These are phyloP conservation scores for Gastrodia elata DNA, from an alignment of 106 monocot genomes.

Conservation along the genomic window DNA sequence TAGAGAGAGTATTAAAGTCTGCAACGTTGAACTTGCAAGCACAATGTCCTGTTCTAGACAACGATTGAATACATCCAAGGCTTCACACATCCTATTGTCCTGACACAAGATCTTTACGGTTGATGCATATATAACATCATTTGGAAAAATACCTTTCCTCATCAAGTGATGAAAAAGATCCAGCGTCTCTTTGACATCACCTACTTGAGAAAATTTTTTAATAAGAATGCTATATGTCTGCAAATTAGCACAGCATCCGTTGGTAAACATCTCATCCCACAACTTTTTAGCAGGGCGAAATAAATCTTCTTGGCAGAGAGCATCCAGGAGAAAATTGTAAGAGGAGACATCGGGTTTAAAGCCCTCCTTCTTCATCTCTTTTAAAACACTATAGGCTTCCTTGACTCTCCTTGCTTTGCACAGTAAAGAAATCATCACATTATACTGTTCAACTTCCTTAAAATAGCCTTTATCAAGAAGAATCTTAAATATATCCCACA, in stretches of 20 bases:
- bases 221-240: slow-evolving; percentile 81
- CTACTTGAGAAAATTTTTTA: slow-evolving; percentile 45
- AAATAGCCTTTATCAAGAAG: slow-evolving; percentile 55
- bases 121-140: slow-evolving; percentile 33
- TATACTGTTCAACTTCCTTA: slow-evolving; percentile 25
- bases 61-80: slow-evolving; percentile 33
- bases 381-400: slow-evolving; percentile 78
- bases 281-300: slow-evolving; percentile 85
- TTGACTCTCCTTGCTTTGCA: slow-evolving; percentile 58
- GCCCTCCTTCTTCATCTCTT: slow-evolving; percentile 69
- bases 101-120: slow-evolving; percentile 45
- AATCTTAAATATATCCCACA: slow-evolving; percentile 42
- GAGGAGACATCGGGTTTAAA: slow-evolving; percentile 42
- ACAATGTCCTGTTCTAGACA: slow-evolving; percentile 38
- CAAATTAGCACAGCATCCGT: slow-evolving; percentile 51
- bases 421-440: slow-evolving; percentile 51
- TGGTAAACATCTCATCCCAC: slow-evolving; percentile 96
- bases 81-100: slow-evolving; percentile 37
- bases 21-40: slow-evolving; percentile 44
- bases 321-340: slow-evolving; percentile 77
- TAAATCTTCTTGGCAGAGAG: slow-evolving; percentile 62
- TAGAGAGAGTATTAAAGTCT: slow-evolving; percentile 28
- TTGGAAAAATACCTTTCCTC: slow-evolving; percentile 38
- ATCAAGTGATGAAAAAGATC: slow-evolving; percentile 58
- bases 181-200: slow-evolving; percentile 43